Evolutionary conservation across 116 monocot species (phyloP).

Genomic region (Cymodocea nodosa): DNA sequence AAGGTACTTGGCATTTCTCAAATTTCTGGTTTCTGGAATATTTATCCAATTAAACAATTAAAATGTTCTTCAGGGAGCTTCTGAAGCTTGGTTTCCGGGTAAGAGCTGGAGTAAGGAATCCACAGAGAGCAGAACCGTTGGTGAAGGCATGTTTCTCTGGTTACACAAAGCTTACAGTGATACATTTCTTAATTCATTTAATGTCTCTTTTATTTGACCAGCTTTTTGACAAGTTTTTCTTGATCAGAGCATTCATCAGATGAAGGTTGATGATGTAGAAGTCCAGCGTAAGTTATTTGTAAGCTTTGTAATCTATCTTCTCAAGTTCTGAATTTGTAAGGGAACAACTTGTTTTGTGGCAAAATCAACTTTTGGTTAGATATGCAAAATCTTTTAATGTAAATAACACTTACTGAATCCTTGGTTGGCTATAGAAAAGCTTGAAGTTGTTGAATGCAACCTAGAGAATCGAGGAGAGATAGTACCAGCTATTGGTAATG

Average conservation of each 20-base stretch:
- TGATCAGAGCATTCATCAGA: slow-evolving; percentile 50
- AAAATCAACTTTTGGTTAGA: too few relatives aligned
- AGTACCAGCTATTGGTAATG: slow-evolving; percentile 49
- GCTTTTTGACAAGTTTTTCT: neutral
- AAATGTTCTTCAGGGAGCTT: slow-evolving; percentile 49
- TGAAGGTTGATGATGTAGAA: slow-evolving; percentile 38
- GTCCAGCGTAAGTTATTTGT: slow-evolving; percentile 44
- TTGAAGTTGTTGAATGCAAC: slow-evolving; percentile 79
- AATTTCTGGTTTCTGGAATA: neutral
- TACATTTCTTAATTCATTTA: too few relatives aligned
- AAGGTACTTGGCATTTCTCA: slow-evolving; percentile 30
- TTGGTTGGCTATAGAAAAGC: slow-evolving; percentile 75
- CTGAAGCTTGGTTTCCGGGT: slow-evolving; percentile 79
- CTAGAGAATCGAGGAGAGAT: slow-evolving; percentile 57
- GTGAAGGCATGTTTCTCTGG: slow-evolving; percentile 30
- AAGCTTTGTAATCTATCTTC: too few relatives aligned
- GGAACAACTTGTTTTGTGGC: too few relatives aligned
- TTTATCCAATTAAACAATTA: neutral
- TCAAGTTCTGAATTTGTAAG: too few relatives aligned
- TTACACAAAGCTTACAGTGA: neutral
- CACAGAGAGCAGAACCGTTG: slow-evolving; percentile 52
- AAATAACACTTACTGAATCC: slow-evolving; percentile 14
- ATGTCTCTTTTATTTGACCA: neutral
- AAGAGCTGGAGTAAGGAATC: slow-evolving; percentile 61
- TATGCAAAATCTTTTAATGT: neutral